A percentile compares a stretch with the other conserved stretches of the same genome.
Evolutionary conservation across 371 early-diverging fungal genomes (phyloP).

Genomic region (Capillidium heterosporum): DNA sequence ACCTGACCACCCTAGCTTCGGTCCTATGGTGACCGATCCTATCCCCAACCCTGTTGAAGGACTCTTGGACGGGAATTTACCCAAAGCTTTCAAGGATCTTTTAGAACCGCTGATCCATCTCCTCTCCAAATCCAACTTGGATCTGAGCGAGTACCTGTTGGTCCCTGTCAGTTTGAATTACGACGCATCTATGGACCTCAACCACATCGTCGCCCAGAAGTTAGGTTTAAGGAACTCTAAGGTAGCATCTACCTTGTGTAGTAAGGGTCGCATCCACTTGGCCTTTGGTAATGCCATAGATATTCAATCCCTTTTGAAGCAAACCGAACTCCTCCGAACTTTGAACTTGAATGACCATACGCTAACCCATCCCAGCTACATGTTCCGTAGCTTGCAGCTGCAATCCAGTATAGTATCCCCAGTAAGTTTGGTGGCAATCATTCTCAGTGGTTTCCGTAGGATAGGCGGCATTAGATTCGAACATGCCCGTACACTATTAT

Average conservation of each 20-base stretch:
- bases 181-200: no score
- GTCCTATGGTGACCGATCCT: no score
- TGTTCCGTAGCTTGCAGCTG: not conserved
- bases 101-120: no score
- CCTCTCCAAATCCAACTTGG: no score
- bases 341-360: not conserved
- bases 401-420: slow-evolving; percentile 1
- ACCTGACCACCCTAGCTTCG: not conserved
- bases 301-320: not conserved
- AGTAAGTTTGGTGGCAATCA: not conserved
- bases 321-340: not conserved
- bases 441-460: not conserved
- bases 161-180: no score
- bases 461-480: not conserved
- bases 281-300: not conserved
- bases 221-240: no score
- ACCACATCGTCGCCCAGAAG: no score
- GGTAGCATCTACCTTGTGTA: no score
- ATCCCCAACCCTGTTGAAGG: no score
- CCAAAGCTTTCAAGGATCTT: no score
- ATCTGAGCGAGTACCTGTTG: no score
- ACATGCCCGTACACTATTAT: not conserved
- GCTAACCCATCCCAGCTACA: not conserved
- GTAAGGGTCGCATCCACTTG: not conserved
- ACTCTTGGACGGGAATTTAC: no score